Base-by-base conservation (phyloP, 2,329 filamentous ascomycete species). In the Lachnellula arida region DNA sequence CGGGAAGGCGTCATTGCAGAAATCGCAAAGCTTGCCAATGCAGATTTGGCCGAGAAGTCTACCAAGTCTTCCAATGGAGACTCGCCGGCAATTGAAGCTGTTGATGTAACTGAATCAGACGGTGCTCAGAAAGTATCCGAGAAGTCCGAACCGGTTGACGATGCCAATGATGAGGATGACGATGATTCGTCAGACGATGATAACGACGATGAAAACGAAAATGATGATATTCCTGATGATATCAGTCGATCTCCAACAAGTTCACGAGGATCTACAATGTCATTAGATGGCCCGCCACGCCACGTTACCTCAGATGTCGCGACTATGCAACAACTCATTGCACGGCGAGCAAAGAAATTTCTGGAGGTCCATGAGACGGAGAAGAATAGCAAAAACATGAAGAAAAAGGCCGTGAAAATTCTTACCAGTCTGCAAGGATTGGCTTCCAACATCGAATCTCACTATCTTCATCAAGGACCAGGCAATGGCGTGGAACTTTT, bases 1-100 rank as follows among this genome's bases (percentile, higher is more conserved):
- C 89, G 94, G 0, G 95, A 99, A 74, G 94, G 94, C 37, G 94
- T 99, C 44, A 92, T 97, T 64, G 81, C 88, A 1, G 93, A 99
- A 70, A 95, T 99, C 51, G 81, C 85, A 32, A 93, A 91, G 68
- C 77, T 99, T 34, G 87, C 91, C 0, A 79, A 79, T 54, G 39
- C 43, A 35, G 55, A 62, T 28, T 49, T 63, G 11, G 37, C 49
- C 2, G 59, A 64, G 19, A 63, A 66, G 12, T n/a, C 58, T 28
- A 59, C 58, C 22, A 63, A 66, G 11, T n/a, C 58, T 28, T 58
- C 58, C 14, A 52, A 60, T 8, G 50, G 58, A 23, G 63, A 65
- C 34, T 43, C 60, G 25, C 49, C 49, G 37, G 51, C 43, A 4
- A 53, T 59, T 17, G 60, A 65, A 35, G 56, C 59, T 8, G 53